phyloP scores from a whole-genome alignment of 495 filamentous ascomycete species.

The Penicillium coffeae region DNA sequence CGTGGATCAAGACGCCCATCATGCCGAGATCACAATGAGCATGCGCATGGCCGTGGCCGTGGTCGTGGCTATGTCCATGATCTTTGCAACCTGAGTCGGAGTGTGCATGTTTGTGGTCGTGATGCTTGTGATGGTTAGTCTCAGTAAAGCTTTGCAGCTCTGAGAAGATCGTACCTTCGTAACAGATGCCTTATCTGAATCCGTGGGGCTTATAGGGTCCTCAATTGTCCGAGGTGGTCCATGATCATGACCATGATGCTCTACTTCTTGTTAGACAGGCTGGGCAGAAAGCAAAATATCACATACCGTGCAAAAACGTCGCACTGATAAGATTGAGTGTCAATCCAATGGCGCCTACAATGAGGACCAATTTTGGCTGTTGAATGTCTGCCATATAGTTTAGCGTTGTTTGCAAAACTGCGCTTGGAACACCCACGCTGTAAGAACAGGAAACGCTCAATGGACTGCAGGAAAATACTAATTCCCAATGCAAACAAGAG shows the following conservation, averaged over 20 bases:
- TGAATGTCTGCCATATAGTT: slow-evolving; percentile 11
- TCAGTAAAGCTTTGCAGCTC: background rate
- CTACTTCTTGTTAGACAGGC: slow-evolving; percentile 10
- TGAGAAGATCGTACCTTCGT: slow-evolving; percentile 11
- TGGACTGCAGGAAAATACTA: slow-evolving; percentile 85
- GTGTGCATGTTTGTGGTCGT: slow-evolving; percentile 21
- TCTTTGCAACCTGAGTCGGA: slow-evolving; percentile 9
- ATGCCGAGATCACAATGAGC: slow-evolving; percentile 42
- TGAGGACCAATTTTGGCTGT: slow-evolving; percentile 58
- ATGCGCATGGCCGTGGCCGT: slow-evolving; percentile 38
- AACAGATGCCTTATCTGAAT: slow-evolving; percentile 10
- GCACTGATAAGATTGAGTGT: slow-evolving; percentile 77
- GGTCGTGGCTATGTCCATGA: slow-evolving; percentile 43
- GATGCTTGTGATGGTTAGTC: slow-evolving; percentile 13
- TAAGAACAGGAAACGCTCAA: slow-evolving; percentile 62
- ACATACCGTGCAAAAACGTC: slow-evolving; percentile 67
- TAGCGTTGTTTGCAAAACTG: background rate
- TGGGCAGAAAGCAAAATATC: background rate
- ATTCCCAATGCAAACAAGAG: slow-evolving; percentile 82
- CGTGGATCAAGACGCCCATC: slow-evolving; percentile 47
- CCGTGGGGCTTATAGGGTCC: slow-evolving; percentile 7
- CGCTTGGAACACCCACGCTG: slow-evolving; percentile 10
- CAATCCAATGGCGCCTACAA: slow-evolving; percentile 75
- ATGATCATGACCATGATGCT: slow-evolving; percentile 21
- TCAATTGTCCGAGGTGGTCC: slow-evolving; percentile 7